Base-by-base conservation (phyloP, 225 moss, liverwort and hornwort species). In the Asterella californica region DNA sequence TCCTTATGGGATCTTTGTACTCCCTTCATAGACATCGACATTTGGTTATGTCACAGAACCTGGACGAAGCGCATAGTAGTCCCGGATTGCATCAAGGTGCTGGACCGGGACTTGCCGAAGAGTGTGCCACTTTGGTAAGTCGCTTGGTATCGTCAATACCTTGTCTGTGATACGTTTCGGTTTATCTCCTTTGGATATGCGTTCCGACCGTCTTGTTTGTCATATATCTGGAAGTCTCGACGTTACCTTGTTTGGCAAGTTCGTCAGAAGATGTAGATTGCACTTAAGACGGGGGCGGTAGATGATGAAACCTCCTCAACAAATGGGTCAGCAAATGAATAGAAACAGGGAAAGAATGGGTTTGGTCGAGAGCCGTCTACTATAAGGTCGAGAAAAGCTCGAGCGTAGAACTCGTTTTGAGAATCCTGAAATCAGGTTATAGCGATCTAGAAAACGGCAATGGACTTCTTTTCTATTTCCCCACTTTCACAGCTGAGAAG, bases 91-190 rank as follows among this genome's bases (percentile, higher is more conserved):
- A 99, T 86, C 86, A 91, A 81, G 93, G 95, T 82, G 99, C 99
- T 82, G 99, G 99, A 75, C 93, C 99, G 63, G 99, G 91, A 80
- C 95, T 99, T 82, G 91, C 93, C 48, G 99, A 99, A 82, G 99
- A 99, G 79, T 99, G 99, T 82, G 89, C 92, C 61, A 90, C 92
- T 64, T 89, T 99, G 92, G 97, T 99, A 80, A 86, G 87, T 74
- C 27, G 12, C 27, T 69, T 10, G 24, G 3, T 42, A 57, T 19
- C n/a, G 0, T 61, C 6, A n/a, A 27, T 2, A 61, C n/a, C 9
- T 61, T 9, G 61, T 4, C 27, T 61, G 19, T 61, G 25, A 27
- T 21, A 27, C 61, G 9, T 61, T 0, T 18, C 25, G n/a, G 27
- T 25, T 25, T 10, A 27, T 61, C n/a, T 61, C n/a, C n/a, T 27